phyloP scores from a whole-genome alignment of 148 eudicot species.

The Hydrangea macrophylla region DNA sequence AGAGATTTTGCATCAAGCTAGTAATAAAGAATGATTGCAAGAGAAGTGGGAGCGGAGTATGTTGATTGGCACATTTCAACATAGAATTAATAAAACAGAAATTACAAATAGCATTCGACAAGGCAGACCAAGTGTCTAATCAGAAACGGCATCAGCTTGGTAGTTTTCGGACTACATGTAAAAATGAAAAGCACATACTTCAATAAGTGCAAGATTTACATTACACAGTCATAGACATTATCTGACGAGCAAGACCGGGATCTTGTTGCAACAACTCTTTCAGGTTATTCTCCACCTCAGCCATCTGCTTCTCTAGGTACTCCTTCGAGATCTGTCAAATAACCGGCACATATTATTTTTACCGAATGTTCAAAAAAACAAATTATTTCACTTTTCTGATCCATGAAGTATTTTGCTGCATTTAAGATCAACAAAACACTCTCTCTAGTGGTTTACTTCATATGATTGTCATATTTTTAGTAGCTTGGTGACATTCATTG shows the following conservation, averaged over 20 bases:
- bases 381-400: too few relatives aligned
- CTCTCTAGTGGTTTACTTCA: too few relatives aligned
- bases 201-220: not conserved
- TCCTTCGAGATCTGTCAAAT: slow-evolving; percentile 79
- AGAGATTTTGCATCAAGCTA: too few relatives aligned
- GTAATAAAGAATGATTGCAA: too few relatives aligned
- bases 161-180: slow-evolving; percentile 8
- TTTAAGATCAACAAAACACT: too few relatives aligned
- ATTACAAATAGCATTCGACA: not conserved
- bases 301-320: slow-evolving; percentile 92
- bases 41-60: not conserved
- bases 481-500: too few relatives aligned
- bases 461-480: too few relatives aligned
- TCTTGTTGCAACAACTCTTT: slow-evolving; percentile 93
- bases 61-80: not conserved
- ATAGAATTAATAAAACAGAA: not conserved
- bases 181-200: not conserved
- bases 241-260: slow-evolving; percentile 93
- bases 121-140: not conserved
- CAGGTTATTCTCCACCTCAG: slow-evolving; percentile 81
- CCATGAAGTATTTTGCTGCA: too few relatives aligned
- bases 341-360: not conserved
- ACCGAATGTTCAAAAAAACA: slow-evolving; percentile 7
- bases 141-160: not conserved
- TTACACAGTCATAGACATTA: slow-evolving; percentile 94